These are phyloP conservation scores for Naganishia onofrii DNA, from an alignment of 768 basidiomycete genomes.

Conservation along the genomic window DNA sequence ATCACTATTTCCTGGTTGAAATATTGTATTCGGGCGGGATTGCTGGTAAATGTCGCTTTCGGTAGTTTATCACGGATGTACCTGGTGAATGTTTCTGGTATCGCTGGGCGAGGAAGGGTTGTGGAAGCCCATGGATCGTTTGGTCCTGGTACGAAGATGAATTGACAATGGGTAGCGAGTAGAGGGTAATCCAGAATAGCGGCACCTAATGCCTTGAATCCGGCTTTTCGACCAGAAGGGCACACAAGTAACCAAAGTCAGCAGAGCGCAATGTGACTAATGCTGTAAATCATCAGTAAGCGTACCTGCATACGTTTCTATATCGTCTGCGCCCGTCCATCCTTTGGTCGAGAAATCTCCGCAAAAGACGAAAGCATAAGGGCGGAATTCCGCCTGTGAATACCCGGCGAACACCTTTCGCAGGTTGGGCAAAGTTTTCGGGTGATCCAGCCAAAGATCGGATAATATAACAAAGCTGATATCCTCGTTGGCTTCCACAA, in stretches of 20 bases:
- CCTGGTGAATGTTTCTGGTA: conserved; percentile 71
- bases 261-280: no score
- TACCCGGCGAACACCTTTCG: conserved; percentile 73
- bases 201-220: conserved; percentile 78
- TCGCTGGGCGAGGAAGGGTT: conserved; percentile 73
- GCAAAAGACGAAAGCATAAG: conserved; percentile 84
- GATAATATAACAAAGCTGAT: conserved; percentile 89
- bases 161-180: conserved; percentile 75
- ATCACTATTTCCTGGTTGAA: conserved; percentile 94
- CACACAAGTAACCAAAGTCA: no score
- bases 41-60: conserved; percentile 76
- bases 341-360: conserved; percentile 90
- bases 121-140: conserved; percentile 77
- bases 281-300: conserved; percentile 2
- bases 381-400: conserved; percentile 80
- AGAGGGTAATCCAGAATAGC: conserved; percentile 76
- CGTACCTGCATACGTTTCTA: conserved; percentile 81
- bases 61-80: conserved; percentile 72
- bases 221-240: conserved; percentile 37
- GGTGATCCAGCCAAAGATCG: conserved; percentile 91
- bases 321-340: conserved; percentile 69
- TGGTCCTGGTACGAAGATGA: conserved; percentile 92
- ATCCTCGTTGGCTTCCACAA: conserved; percentile 55
- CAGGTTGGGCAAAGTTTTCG: conserved; percentile 73
- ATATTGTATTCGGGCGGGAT: conserved; percentile 92